These are phyloP conservation scores for Heliamphora pulchella DNA, from an alignment of 179 eudicot species.

Conservation along the genomic window DNA sequence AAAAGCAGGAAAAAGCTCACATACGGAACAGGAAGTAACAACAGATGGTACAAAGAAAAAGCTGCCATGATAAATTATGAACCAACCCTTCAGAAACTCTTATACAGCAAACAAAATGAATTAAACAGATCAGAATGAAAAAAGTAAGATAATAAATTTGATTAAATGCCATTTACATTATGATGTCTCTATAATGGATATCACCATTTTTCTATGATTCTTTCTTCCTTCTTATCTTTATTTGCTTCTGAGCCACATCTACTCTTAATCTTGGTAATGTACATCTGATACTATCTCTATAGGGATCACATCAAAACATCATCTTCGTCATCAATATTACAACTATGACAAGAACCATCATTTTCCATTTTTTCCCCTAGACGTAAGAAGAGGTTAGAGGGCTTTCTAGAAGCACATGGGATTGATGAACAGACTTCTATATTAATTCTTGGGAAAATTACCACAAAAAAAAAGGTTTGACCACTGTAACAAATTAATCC, in stretches of 20 bases:
- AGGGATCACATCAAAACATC: background rate
- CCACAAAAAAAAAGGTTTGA: too few relatives aligned
- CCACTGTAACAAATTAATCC: too few relatives aligned
- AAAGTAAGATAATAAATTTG: background rate
- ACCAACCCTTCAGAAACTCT: background rate
- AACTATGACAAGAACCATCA: background rate
- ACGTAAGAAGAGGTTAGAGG: too few relatives aligned
- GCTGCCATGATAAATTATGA: background rate
- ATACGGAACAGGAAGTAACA: conserved; percentile 2
- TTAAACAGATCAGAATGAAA: background rate
- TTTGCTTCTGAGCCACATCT: background rate
- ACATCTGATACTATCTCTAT: background rate
- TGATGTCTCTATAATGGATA: background rate
- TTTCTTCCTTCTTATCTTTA: background rate
- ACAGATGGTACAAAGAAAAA: conserved; percentile 7
- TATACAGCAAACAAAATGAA: background rate
- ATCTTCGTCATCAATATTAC: background rate
- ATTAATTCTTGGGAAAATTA: too few relatives aligned
- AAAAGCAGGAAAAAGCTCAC: background rate
- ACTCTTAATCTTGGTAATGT: too few relatives aligned
- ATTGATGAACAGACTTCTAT: too few relatives aligned
- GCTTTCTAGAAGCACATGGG: too few relatives aligned
- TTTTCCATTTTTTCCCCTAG: background rate
- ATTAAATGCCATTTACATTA: background rate
- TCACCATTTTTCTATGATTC: background rate